Percentiles rank a stretch among this genome's conserved stretches.
These are phyloP conservation scores for Dunaliella salina DNA, from an alignment of 163 green algal species.

Conservation along the genomic window DNA sequence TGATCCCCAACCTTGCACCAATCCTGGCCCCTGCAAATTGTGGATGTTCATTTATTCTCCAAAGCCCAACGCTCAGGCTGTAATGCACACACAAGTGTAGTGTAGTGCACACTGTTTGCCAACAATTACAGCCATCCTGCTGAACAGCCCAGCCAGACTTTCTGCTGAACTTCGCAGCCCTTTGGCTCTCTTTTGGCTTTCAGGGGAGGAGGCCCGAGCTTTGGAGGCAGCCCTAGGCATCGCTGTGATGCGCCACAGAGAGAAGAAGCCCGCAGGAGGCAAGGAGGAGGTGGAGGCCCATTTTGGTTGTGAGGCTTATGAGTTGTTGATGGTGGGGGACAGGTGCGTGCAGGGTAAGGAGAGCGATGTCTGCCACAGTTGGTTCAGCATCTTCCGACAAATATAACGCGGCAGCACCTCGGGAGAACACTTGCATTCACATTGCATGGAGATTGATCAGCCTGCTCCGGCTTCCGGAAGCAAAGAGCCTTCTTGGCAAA, in stretches of 20 bases:
- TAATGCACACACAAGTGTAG: background rate
- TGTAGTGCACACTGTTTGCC: background rate
- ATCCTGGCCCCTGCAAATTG: background rate
- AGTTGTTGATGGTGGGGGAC: conserved; percentile 81
- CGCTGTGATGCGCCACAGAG: conserved; percentile 69
- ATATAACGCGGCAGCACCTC: too few species aligned
- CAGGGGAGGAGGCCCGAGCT: conserved; percentile 65
- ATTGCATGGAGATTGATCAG: too few species aligned
- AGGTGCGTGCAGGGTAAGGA: conserved; percentile 17
- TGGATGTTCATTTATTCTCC: background rate
- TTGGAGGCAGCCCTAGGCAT: conserved; percentile 69
- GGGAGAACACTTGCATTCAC: too few species aligned
- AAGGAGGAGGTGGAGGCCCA: conserved; percentile 62
- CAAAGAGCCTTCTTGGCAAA: too few species aligned
- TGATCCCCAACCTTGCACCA: background rate
- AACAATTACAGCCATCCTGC: background rate
- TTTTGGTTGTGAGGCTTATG: conserved; percentile 62
- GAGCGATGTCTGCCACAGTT: too few species aligned
- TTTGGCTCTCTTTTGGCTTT: background rate
- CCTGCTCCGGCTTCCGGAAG: too few species aligned
- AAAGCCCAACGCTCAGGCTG: background rate
- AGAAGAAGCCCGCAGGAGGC: conserved; percentile 84
- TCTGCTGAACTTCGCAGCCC: background rate
- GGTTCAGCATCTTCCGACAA: too few species aligned
- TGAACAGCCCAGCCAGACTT: background rate